Evolutionary conservation across 805 yeast genomes (phyloP), one percentile per base, ranked within the genome.

Genomic region (Candida nemodendra): DNA sequence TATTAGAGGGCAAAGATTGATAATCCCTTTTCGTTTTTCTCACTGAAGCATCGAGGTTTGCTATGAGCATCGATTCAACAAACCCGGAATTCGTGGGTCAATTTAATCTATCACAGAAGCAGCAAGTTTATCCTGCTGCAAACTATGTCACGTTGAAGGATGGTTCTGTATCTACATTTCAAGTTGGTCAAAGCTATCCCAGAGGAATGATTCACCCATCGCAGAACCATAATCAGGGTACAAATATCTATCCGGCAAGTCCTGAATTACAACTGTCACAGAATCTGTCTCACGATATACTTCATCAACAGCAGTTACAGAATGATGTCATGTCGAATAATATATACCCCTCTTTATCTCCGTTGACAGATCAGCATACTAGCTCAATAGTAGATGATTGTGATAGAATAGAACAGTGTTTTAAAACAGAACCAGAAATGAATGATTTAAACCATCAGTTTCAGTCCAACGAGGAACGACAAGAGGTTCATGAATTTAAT

Each of bases 261-360:
- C n/a, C n/a, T n/a, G n/a, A n/a, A n/a, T n/a, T n/a, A n/a, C n/a
- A n/a, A n/a, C n/a, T n/a, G n/a, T n/a, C n/a, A n/a, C n/a, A 36
- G 12, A 30, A 23, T 26, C 23, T 36, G 16, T 36, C 35, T 28
- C 35, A 34, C 26, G 35, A 42, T 14, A 37, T 45, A n/a, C 27
- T 42, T 11, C 41, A 36, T 17, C 50, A 45, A 32, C 50, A 45
- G 37, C 46, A 39, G 29, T 42, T 38, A 12, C 36, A 39, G n/a
- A 39, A 39, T 31, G 34, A 39, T 29, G 27, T 36, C 9, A 27
- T 32, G 9, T 8, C 39, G n/a, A 27, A 24, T 11, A 16, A 14
- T 22, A 17, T 22, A n/a, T 34, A 33, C 17, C 28, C 27, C 16
- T 16, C 27, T 3, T 11, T 27, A 4, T 39, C 47, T 9, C 41